Evolutionary conservation across 805 yeast species (phyloP).

Genomic region (Danielia oregonensis): DNA sequence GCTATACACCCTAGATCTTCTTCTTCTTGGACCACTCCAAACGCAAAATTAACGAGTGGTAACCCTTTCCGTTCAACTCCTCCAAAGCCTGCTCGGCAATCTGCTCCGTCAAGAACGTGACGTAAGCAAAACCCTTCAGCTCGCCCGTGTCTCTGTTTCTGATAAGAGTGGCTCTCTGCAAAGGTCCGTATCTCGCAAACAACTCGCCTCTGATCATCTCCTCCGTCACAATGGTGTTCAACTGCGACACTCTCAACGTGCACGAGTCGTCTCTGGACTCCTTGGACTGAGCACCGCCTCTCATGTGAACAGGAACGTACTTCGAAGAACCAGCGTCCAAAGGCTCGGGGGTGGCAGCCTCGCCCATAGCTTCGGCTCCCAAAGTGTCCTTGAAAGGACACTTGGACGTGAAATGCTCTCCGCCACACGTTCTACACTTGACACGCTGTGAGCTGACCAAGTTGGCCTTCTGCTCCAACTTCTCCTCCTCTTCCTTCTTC

Average conservation of each 20-base stretch:
- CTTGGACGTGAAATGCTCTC: slow-evolving; percentile 87
- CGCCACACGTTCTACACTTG: slow-evolving; percentile 88
- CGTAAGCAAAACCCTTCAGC: slow-evolving; percentile 94
- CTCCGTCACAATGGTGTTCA: slow-evolving; percentile 83
- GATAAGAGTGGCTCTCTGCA: slow-evolving; percentile 76
- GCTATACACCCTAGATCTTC: slow-evolving; percentile 21
- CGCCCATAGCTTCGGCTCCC: slow-evolving; percentile 50
- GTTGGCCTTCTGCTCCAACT: slow-evolving; percentile 42
- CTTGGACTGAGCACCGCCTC: slow-evolving; percentile 44
- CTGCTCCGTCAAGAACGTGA: slow-evolving; percentile 65
- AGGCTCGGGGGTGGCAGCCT: slow-evolving; percentile 24
- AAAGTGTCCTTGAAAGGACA: slow-evolving; percentile 95
- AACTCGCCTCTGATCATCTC: slow-evolving; percentile 71
- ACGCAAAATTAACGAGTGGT: slow-evolving; percentile 73
- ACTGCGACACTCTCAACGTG: slow-evolving; percentile 86
- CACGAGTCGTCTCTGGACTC: slow-evolving; percentile 73
- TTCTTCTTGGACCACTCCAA: slow-evolving; percentile 47
- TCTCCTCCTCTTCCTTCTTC: slow-evolving; percentile 62
- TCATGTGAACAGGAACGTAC: slow-evolving; percentile 44
- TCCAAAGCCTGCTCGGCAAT: slow-evolving; percentile 78
- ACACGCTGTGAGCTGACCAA: slow-evolving; percentile 41
- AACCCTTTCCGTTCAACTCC: slow-evolving; percentile 82
- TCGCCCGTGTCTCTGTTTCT: slow-evolving; percentile 91
- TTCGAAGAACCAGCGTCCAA: slow-evolving; percentile 21
- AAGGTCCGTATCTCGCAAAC: slow-evolving; percentile 60